Base-by-base conservation (phyloP, 208 protist genomes). In the Wallacemonas sp. region DNA sequence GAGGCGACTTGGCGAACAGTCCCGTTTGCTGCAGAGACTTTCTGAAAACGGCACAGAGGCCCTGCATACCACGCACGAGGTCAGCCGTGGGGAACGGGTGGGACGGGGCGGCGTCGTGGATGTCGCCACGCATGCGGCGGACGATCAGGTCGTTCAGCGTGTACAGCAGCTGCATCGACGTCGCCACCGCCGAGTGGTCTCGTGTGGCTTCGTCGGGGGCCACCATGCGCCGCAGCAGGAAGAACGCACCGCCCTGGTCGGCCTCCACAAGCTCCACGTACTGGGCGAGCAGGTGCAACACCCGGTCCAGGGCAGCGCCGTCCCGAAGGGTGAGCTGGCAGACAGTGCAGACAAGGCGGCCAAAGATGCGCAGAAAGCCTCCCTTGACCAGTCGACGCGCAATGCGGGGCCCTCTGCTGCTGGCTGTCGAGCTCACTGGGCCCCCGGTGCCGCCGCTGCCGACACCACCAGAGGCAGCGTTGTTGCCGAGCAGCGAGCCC, bases 281-380 rank as follows among this genome's bases (percentile, higher is more conserved):
- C 38, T 68, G 66, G 37, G 75, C 68, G 1, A 71, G 39, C 17
- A 93, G 65, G 27, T 60, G 24, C 21, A 91, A 46, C 22, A 89
- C 63, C 21, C 60, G 54, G 27, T 78, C 76, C 21, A 93, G 30
- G 6, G 70, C 50, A 0, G 32, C 21, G 1, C 36, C 57, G 29
- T 73, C 65, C 29, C 79, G 63, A 36, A 93, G 76, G 19, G 81
- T 91, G 64, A 96, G 82, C 45, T 58, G 65, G 71, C 78, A 85
- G 1, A 78, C 60, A 17, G 83, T 73, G n/a, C 79, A 78, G 32
- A 96, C 60, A 30, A 96, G 78, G 6, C 91, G 81, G 17, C 71
- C 72, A 80, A 93, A 93, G n/a, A 96, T 46, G 9, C 91, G 82
- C 34, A 87, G 52, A 73, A 89, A 83, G 24, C 87, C 91, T 10